phyloP scores from a whole-genome alignment of 2,329 filamentous ascomycete species.

The Cladophialophora psammophila region DNA sequence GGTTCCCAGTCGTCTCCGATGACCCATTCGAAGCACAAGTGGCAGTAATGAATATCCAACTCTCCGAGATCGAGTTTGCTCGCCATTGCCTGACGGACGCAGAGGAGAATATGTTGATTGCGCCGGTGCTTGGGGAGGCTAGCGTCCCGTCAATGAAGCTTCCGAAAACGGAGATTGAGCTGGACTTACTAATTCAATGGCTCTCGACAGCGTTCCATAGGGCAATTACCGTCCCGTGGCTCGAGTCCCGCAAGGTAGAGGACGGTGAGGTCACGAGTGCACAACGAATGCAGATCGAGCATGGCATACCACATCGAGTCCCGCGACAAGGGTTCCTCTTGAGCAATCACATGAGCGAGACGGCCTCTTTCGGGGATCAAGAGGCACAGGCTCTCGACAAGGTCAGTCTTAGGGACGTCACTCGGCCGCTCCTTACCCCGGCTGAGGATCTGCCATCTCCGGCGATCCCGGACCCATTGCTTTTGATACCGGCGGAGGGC shows the following conservation, averaged over 20 bases:
- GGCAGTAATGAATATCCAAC: constrained; percentile 29
- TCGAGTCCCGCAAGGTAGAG: constrained; percentile 22
- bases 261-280: constrained; percentile 16
- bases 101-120: constrained; percentile 31
- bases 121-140: constrained; percentile 28
- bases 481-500: constrained; percentile 29
- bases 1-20: constrained; percentile 27
- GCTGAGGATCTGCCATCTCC: constrained; percentile 31
- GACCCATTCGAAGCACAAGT: constrained; percentile 31
- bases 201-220: constrained; percentile 14
- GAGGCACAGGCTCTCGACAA: constrained; percentile 24
- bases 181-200: neutral
- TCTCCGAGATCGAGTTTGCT: neutral
- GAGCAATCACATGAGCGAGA: constrained; percentile 17
- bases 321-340: constrained; percentile 4
- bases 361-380: constrained; percentile 27
- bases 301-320: constrained; percentile 24
- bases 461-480: constrained; percentile 30
- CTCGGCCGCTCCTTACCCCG: constrained; percentile 27
- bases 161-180: neutral
- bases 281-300: constrained; percentile 23
- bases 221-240: constrained; percentile 9
- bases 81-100: constrained; percentile 26
- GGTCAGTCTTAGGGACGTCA: constrained; percentile 21
- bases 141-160: neutral